phyloP scores from a whole-genome alignment of 176 grass and related monocot species.

The Ampelocalamus luodianensis region DNA sequence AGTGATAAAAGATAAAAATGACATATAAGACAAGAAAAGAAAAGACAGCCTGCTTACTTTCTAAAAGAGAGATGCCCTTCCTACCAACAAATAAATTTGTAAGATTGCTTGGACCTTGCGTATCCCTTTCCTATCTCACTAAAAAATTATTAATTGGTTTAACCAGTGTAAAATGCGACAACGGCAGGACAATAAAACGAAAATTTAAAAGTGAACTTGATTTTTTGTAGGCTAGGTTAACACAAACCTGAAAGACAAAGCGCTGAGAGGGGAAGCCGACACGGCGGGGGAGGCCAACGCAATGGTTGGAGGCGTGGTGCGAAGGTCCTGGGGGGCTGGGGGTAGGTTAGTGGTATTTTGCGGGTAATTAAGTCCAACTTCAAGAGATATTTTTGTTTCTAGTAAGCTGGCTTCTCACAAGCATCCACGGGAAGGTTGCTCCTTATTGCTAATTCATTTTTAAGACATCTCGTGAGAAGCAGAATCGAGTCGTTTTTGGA shows the following conservation, averaged over 20 bases:
- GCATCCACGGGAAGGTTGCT: too few relatives aligned
- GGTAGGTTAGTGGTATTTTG: too few relatives aligned
- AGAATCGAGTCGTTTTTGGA: too few relatives aligned
- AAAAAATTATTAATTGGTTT: neutral
- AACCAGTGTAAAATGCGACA: neutral
- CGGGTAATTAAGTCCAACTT: too few relatives aligned
- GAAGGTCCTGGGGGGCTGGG: too few relatives aligned
- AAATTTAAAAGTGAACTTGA: neutral
- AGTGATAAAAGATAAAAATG: neutral
- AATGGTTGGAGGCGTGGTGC: too few relatives aligned
- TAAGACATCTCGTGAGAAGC: too few relatives aligned
- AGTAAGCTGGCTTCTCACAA: too few relatives aligned
- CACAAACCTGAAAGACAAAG: conserved; percentile 90
- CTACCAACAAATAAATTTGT: neutral
- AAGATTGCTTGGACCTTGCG: neutral
- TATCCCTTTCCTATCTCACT: neutral
- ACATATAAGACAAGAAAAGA: neutral
- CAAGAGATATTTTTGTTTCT: too few relatives aligned
- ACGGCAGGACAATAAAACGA: neutral
- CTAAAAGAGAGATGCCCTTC: neutral
- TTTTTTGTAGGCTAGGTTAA: neutral
- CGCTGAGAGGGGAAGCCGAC: conserved; percentile 49
- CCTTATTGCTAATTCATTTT: too few relatives aligned
- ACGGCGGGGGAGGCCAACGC: too few relatives aligned
- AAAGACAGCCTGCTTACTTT: neutral